Evolutionary conservation across 768 basidiomycete species (phyloP).

Genomic region (Lactarius akahatsu): DNA sequence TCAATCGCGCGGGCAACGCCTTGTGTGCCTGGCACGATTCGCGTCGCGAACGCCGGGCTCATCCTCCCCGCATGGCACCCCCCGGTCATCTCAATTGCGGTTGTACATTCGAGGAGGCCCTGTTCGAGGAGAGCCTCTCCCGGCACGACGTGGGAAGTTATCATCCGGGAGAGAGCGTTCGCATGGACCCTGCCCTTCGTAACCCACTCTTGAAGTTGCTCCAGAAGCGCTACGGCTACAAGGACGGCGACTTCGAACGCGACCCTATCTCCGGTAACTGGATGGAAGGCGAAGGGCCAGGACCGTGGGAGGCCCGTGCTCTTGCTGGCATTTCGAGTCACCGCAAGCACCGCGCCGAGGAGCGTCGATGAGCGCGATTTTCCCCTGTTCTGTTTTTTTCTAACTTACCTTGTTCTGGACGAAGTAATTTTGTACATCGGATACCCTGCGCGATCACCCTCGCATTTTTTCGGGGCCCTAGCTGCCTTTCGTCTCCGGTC

Average conservation of each 20-base stretch:
- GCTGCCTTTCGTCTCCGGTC: conserved; percentile 15
- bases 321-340: conserved; percentile 39
- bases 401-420: conserved; percentile 12
- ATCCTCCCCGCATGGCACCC: conserved; percentile 80
- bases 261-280: conserved; percentile 63
- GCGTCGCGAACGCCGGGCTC: conserved; percentile 72
- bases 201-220: conserved; percentile 76
- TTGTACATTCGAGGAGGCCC: conserved; percentile 78
- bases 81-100: conserved; percentile 80
- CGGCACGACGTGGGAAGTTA: conserved; percentile 81
- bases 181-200: conserved; percentile 85
- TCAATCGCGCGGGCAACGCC: conserved; percentile 86
- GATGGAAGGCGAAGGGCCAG: conserved; percentile 63
- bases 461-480: background rate
- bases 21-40: conserved; percentile 92
- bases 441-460: conserved; percentile 23
- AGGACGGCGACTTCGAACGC: conserved; percentile 84
- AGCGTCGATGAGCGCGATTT: conserved; percentile 37
- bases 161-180: conserved; percentile 78
- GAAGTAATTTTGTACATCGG: conserved; percentile 18
- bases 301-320: conserved; percentile 60
- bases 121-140: conserved; percentile 82
- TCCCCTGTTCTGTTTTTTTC: conserved; percentile 9
- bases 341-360: conserved; percentile 40
- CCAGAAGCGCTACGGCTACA: conserved; percentile 70